Percentiles rank a stretch among this genome's conserved stretches.
These are phyloP conservation scores for Cinnamomum chago DNA, from an alignment of 164 flowering plant species.

Conservation along the genomic window DNA sequence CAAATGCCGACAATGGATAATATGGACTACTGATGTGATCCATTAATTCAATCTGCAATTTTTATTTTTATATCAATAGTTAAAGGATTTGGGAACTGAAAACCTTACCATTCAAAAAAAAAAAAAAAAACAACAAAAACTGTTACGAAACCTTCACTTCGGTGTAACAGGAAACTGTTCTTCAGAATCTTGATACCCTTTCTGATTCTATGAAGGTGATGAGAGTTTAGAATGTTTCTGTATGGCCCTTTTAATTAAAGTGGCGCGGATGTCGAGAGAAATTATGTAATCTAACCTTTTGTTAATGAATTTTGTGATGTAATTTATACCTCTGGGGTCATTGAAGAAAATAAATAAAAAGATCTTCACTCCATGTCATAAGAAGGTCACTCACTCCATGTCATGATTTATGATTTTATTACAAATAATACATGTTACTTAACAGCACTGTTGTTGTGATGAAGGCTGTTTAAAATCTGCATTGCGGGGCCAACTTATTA, in stretches of 20 bases:
- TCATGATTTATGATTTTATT: background rate
- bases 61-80: background rate
- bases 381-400: background rate
- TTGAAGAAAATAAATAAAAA: no score
- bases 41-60: background rate
- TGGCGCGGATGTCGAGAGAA: background rate
- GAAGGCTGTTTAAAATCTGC: background rate
- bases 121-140: background rate
- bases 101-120: background rate
- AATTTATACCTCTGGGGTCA: no score
- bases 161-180: background rate
- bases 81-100: background rate
- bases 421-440: background rate
- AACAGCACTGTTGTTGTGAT: no score
- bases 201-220: background rate
- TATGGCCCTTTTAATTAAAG: background rate
- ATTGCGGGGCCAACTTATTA: background rate
- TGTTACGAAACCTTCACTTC: background rate
- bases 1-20: constrained; percentile 49
- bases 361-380: background rate
- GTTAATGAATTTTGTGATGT: background rate
- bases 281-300: background rate
- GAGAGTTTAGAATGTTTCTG: background rate
- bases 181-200: background rate
- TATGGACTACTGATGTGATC: background rate